Evolutionary conservation across 148 eudicot species (phyloP).

Genomic region (Suaeda aralocaspica): DNA sequence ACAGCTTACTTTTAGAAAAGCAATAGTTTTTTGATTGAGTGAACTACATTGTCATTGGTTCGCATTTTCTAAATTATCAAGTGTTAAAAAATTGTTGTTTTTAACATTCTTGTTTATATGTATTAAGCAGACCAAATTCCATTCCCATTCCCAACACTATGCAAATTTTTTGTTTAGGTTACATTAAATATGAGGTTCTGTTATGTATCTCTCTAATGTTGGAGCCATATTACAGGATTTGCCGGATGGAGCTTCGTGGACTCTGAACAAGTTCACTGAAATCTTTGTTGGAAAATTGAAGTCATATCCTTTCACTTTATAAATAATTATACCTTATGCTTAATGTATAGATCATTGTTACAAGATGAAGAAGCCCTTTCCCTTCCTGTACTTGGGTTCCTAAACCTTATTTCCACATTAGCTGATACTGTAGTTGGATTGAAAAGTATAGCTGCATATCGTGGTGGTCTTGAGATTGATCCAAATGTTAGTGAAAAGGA

Average conservation of each 20-base stretch:
- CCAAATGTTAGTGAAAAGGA: conserved; percentile 60
- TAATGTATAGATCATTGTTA: background rate
- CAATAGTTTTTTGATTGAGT: background rate
- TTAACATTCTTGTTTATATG: background rate
- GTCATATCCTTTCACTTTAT: conserved; percentile 69
- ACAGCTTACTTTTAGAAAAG: background rate
- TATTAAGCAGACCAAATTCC: no score
- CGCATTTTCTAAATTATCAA: background rate
- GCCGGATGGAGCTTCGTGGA: conserved; percentile 58
- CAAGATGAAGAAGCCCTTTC: background rate
- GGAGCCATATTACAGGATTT: conserved; percentile 35
- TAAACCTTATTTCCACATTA: conserved; percentile 46
- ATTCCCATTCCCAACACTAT: background rate
- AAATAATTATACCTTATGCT: background rate
- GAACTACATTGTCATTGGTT: background rate
- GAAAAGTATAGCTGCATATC: conserved; percentile 96
- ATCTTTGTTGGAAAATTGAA: conserved; percentile 49
- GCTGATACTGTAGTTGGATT: conserved; percentile 60
- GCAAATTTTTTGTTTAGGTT: background rate
- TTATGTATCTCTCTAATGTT: conserved; percentile 6
- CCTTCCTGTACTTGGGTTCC: conserved; percentile 31
- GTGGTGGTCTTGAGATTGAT: conserved; percentile 89
- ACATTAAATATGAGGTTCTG: background rate
- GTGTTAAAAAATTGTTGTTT: background rate
- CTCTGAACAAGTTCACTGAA: conserved; percentile 62